These are phyloP conservation scores for Leucocoprinus birnbaumii DNA, from an alignment of 768 basidiomycete genomes.

Conservation along the genomic window DNA sequence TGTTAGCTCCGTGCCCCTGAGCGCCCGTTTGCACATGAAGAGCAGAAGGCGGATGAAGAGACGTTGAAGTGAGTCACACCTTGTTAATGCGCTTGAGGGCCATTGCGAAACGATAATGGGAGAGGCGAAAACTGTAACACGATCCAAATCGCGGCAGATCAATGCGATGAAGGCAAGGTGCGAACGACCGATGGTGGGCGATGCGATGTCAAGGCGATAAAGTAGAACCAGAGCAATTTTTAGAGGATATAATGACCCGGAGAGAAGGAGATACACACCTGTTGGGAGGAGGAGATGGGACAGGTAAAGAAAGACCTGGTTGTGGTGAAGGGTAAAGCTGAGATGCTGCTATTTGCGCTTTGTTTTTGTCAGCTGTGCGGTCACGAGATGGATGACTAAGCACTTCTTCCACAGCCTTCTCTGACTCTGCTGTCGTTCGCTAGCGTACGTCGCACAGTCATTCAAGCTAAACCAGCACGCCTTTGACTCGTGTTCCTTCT, in stretches of 20 bases:
- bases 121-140: slow-evolving; percentile 26
- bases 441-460: too few species aligned
- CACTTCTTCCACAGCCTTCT: slow-evolving; percentile 13
- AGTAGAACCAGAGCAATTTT: not conserved
- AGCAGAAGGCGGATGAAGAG: slow-evolving; percentile 7
- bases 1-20: slow-evolving; percentile 14
- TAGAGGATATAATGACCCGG: slow-evolving; percentile 13
- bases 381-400: slow-evolving; percentile 37
- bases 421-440: too few species aligned
- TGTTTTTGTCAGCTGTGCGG: slow-evolving; percentile 40
- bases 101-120: slow-evolving; percentile 49
- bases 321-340: slow-evolving; percentile 52
- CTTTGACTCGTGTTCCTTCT: too few species aligned
- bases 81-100: slow-evolving; percentile 99
- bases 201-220: slow-evolving; percentile 33
- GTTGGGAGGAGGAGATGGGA: slow-evolving; percentile 20
- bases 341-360: slow-evolving; percentile 36
- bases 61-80: slow-evolving; percentile 48
- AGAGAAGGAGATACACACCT: slow-evolving; percentile 27
- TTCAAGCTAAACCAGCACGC: too few species aligned
- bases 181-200: slow-evolving; percentile 15
- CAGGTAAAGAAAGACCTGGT: slow-evolving; percentile 28
- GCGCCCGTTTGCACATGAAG: slow-evolving; percentile 9
- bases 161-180: slow-evolving; percentile 25
- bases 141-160: slow-evolving; percentile 43